Evolutionary conservation across 176 grass and related monocot species (phyloP).

Genomic region (Zoysia pacifica): DNA sequence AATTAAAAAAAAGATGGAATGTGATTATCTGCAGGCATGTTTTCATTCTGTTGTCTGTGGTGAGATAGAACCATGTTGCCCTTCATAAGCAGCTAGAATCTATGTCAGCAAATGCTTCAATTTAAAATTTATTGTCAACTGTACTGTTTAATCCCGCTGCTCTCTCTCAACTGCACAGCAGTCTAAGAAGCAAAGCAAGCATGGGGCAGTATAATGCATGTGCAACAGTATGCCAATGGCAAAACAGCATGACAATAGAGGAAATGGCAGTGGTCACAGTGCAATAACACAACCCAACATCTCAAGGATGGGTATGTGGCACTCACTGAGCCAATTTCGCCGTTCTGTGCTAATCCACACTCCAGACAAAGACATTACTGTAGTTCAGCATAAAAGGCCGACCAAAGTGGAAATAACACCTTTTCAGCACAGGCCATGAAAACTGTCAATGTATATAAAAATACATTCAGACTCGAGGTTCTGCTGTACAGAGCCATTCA

Average conservation of each 20-base stretch:
- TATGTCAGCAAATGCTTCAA: background rate
- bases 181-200: background rate
- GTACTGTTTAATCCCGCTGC: background rate
- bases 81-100: background rate
- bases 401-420: background rate
- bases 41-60: background rate
- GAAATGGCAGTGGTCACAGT: background rate
- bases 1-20: background rate
- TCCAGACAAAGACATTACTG: background rate
- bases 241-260: background rate
- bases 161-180: background rate
- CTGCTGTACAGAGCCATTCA: background rate
- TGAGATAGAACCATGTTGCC: background rate
- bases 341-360: background rate
- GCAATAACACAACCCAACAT: conserved; percentile 1
- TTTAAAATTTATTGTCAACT: background rate
- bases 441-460: background rate
- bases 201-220: background rate
- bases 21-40: background rate
- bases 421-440: background rate
- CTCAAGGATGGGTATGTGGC: background rate
- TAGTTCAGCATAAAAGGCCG: background rate
- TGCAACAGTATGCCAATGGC: background rate
- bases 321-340: background rate
- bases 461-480: background rate